Base-by-base conservation (phyloP, 2,329 filamentous ascomycete genomes). In the Malbranchea zuffiana region DNA sequence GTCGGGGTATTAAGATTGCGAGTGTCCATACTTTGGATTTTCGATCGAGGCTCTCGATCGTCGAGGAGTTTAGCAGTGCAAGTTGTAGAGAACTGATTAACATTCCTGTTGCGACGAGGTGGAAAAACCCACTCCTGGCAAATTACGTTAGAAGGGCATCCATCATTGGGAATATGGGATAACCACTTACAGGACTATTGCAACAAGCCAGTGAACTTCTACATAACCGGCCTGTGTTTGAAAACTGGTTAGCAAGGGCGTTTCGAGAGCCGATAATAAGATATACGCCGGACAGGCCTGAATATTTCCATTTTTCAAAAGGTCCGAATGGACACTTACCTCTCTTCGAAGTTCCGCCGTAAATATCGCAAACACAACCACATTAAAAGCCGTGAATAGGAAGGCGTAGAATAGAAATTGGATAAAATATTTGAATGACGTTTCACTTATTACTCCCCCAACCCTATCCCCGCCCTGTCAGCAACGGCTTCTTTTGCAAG, bases 401-500 rank as follows among this genome's bases (percentile, higher is more conserved):
- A 74, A 63, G 1, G 76, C 76, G 55, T 90, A 94, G 28, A 74
- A 70, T 11, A 78, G 76, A 52, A 95, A 94, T 47, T 95, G 90
- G 7, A 86, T 66, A 53, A 98, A 96, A 60, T 84, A 95, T 51
- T 95, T 95, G 65, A 88, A 87, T 2, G 80, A 67, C 1, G 76
- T 86, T 56, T 95, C 87, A 0, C 78, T 81, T 6, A 98, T 78
- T 46, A 94, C 82, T 15, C 88, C 90, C 3, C 88, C 88, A n/a
- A 93, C 87, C 82, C 81, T 72, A 37, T 12, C 20, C n/a, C 20
- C 11, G 11, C 18, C 2, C n/a, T 13, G 36, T 38, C 21, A 38
- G 36, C n/a, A 21, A 27, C 25, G 21, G 11, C 15, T 5, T 4
- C 15, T 31, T 31, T 31, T 10, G 4, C 33, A 21, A 6, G 8